Evolutionary conservation across 176 grass and related monocot species (phyloP).

Genomic region (Calamus simplicifolius): DNA sequence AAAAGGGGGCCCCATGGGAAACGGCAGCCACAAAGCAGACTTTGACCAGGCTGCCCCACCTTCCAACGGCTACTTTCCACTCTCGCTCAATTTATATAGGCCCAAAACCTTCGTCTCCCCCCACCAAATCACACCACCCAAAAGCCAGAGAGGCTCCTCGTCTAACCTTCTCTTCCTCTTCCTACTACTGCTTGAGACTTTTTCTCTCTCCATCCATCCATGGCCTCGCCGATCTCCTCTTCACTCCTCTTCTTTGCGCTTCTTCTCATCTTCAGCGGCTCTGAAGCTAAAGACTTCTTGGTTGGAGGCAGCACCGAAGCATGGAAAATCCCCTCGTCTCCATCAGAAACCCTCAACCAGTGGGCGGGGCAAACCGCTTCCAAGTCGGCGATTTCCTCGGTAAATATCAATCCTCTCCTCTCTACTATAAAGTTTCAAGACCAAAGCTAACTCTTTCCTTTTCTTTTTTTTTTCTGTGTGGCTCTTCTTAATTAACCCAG

Average conservation of each 20-base stretch:
- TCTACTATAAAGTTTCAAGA: too few relatives aligned
- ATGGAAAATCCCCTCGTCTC: slow-evolving; percentile 23
- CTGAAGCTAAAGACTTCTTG: slow-evolving; percentile 26
- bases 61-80: too few relatives aligned
- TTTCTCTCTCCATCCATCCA: not conserved
- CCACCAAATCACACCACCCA: too few relatives aligned
- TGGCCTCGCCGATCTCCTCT: not conserved
- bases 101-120: too few relatives aligned
- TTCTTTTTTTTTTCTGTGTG: too few relatives aligned
- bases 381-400: slow-evolving; percentile 37
- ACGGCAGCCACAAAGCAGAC: too few relatives aligned
- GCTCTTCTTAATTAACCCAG: slow-evolving; percentile 4
- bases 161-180: too few relatives aligned
- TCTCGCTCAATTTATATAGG: too few relatives aligned
- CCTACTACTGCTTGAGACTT: too few relatives aligned
- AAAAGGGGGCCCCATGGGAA: too few relatives aligned
- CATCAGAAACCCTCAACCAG: slow-evolving; percentile 30
- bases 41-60: too few relatives aligned
- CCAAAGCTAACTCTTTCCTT: not conserved
- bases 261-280: slow-evolving; percentile 1
- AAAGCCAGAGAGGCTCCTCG: too few relatives aligned
- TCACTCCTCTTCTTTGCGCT: not conserved
- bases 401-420: slow-evolving; percentile 11
- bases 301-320: slow-evolving; percentile 28
- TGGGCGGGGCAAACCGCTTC: slow-evolving; percentile 36